Evolutionary conservation across 495 filamentous ascomycete species (phyloP).

Genomic region (Apodospora peruviana): DNA sequence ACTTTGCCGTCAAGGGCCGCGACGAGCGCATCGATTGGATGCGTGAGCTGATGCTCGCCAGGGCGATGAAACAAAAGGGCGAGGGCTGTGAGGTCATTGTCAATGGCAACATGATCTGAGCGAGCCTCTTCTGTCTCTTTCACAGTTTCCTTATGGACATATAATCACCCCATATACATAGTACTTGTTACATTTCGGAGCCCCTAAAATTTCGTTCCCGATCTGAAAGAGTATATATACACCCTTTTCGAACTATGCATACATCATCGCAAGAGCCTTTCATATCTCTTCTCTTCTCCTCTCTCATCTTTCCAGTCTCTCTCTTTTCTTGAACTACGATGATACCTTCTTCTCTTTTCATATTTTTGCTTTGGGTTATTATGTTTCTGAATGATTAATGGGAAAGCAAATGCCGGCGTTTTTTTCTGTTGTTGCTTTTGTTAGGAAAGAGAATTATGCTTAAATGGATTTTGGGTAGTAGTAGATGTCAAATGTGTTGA

Average conservation of each 20-base stretch:
- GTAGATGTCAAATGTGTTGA: too few relatives aligned
- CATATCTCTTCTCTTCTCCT: slow-evolving; percentile 7
- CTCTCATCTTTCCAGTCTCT: slow-evolving; percentile 1
- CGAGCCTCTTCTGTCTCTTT: not conserved
- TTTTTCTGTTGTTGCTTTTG: slow-evolving; percentile 5
- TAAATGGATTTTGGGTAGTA: too few relatives aligned
- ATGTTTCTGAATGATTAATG: too few relatives aligned
- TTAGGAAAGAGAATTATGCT: not conserved
- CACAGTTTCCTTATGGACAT: not conserved
- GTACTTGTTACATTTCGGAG: not conserved
- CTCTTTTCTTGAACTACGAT: not conserved
- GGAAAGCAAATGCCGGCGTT: too few relatives aligned
- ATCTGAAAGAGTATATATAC: not conserved
- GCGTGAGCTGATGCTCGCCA: slow-evolving; percentile 95
- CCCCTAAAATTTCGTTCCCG: not conserved
- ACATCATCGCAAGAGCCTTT: not conserved
- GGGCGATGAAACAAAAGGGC: slow-evolving; percentile 75
- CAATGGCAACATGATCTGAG: slow-evolving; percentile 71
- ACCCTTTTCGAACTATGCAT: not conserved
- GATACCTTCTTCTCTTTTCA: slow-evolving; percentile 12
- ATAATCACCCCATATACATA: not conserved
- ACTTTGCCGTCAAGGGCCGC: slow-evolving; percentile 81
- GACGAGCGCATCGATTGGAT: slow-evolving; percentile 98
- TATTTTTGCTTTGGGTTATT: slow-evolving; percentile 3
- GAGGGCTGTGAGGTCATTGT: slow-evolving; percentile 75